Evolutionary conservation across 805 yeast species (phyloP), one percentile per base, ranked within the genome.

Genomic region (Debaryomyces maramus): DNA sequence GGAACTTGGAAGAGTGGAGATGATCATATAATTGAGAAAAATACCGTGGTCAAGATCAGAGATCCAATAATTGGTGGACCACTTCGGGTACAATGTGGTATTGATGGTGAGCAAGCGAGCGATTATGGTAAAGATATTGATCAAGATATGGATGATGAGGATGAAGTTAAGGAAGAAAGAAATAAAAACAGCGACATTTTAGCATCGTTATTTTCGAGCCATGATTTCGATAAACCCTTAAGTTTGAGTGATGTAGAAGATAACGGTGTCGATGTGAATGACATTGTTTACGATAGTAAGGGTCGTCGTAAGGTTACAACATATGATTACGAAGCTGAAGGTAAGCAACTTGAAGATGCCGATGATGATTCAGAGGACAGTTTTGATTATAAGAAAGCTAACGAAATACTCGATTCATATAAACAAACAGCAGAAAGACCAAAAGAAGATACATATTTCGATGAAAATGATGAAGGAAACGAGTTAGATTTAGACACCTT

Each of bases 1-100:
- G 86, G 85, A 0, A 75, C 73, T 33, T 88, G 97, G 97, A 75
- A 75, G 49, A 87, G 85, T 58, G 89, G 89, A 5, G 80, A 78
- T 44, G 86, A 83, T 35, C 95, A 87, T 56, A 75, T 88, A 9
- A 75, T 90, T 14, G 97, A 90, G 54, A 72, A 80, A 39, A 56
- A 72, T 17, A 13, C 32, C 11, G 32, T 26, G 21, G 42, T 34
- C 17, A 41, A 32, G 19, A 47, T 45, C 11, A 20, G 18, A 9
- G 22, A 16, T 17, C n/a, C 11, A 20, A 9, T 21, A n/a, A 22
- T 45, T 19, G 45, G 44, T 7, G 40, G 44, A 3, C 47, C 46
- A 2, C 26, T 11, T 1, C 20, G 35, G 6, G 36, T 15, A 2
- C 28, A 36, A 16, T 61, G 70, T 49, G 67, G 59, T 4, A 52